Percentiles rank a stretch among this genome's conserved stretches.
Conservation (phyloP, 768 basidiomycete genomes). For the Auricularia cornea region DNA sequence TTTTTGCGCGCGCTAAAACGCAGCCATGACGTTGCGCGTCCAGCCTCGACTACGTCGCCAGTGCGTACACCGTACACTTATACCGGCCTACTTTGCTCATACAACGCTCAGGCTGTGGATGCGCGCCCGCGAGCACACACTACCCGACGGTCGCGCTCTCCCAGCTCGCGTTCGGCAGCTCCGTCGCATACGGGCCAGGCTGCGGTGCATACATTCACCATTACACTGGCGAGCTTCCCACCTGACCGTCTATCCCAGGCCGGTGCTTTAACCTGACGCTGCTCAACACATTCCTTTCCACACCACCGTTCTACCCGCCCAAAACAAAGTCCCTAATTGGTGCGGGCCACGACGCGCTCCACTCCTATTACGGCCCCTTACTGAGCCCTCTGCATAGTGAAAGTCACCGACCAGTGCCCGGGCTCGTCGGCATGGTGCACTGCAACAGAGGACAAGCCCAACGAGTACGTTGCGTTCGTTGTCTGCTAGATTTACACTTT, state of each 20-base stretch:
- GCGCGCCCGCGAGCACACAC: slow-evolving; percentile 48
- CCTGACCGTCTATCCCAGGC: too few relatives aligned
- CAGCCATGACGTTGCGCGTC: too few relatives aligned
- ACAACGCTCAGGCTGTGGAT: slow-evolving; percentile 49
- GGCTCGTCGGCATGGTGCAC: slow-evolving; percentile 63
- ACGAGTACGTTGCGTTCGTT: slow-evolving; percentile 40
- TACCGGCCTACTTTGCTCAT: neutral
- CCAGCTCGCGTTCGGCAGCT: slow-evolving; percentile 74
- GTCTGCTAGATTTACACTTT: neutral
- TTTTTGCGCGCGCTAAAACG: slow-evolving; percentile 12
- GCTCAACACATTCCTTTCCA: slow-evolving; percentile 53
- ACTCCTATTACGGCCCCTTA: neutral
- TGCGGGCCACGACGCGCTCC: neutral
- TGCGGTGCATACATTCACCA: slow-evolving; percentile 1
- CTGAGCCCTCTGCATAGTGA: slow-evolving; percentile 36
- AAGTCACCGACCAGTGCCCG: slow-evolving; percentile 77
- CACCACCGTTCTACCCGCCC: slow-evolving; percentile 63
- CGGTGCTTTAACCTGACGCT: slow-evolving; percentile 73
- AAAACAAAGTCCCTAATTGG: slow-evolving; percentile 47
- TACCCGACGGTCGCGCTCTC: slow-evolving; percentile 76
- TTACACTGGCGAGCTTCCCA: too few relatives aligned
- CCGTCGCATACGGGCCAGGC: slow-evolving; percentile 45
- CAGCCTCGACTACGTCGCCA: slow-evolving; percentile 42
- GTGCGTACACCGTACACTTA: slow-evolving; percentile 3
- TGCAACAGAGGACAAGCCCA: slow-evolving; percentile 51